Conservation (phyloP, 345 rosid genomes). For the Hypericum androsaemum region DNA sequence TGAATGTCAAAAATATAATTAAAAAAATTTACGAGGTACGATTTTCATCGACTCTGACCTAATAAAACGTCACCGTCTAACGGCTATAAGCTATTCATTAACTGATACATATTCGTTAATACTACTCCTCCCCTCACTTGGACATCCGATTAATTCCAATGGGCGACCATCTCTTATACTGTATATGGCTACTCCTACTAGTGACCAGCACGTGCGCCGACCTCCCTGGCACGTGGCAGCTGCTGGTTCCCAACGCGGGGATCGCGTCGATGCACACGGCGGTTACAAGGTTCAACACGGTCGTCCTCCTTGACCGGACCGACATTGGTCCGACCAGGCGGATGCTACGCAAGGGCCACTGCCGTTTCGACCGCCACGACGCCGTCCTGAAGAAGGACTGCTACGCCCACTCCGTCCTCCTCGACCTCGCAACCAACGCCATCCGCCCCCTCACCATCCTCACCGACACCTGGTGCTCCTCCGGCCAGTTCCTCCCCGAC, state of each 20-base stretch:
- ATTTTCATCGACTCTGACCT: no score
- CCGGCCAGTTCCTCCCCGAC: slow-evolving; percentile 24
- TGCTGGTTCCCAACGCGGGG: slow-evolving; percentile 58
- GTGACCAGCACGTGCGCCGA: neutral
- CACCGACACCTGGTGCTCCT: slow-evolving; percentile 29
- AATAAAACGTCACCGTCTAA: no score
- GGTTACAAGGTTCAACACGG: slow-evolving; percentile 92
- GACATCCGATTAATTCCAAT: no score
- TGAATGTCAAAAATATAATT: no score
- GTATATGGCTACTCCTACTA: neutral
- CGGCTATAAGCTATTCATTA: no score
- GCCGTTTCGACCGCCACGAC: slow-evolving; percentile 49
- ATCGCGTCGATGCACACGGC: slow-evolving; percentile 94
- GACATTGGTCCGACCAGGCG: slow-evolving; percentile 53
- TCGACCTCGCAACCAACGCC: slow-evolving; percentile 15
- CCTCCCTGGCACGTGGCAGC: slow-evolving; percentile 60
- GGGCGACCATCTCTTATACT: no score
- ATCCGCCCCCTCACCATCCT: slow-evolving; percentile 18
- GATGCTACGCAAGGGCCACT: slow-evolving; percentile 41
- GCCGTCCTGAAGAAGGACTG: slow-evolving; percentile 54
- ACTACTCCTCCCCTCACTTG: no score
- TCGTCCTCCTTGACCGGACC: slow-evolving; percentile 67
- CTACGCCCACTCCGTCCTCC: slow-evolving; percentile 42
- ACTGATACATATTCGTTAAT: no score
- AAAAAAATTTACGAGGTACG: no score